Evolutionary conservation across 495 filamentous ascomycete genomes (phyloP).

Genomic region (Podospora pseudocomata): DNA sequence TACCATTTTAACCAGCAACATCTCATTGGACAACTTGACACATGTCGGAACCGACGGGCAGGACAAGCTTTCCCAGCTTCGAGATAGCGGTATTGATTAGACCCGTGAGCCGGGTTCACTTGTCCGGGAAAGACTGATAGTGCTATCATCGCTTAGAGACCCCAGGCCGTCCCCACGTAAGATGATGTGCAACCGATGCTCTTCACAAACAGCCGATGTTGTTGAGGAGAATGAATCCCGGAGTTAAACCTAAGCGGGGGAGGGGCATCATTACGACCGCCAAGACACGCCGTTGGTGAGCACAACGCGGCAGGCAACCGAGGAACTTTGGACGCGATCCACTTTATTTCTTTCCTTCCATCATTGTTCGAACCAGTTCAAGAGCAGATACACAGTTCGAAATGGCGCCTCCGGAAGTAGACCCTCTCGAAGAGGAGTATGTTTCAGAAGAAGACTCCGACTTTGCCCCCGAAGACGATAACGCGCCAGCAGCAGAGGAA

Average conservation of each 20-base stretch:
- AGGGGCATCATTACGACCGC: background rate
- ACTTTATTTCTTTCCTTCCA: slow-evolving; percentile 7
- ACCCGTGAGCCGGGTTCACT: slow-evolving; percentile 16
- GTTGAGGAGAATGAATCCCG: slow-evolving; percentile 5
- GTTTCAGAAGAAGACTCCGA: slow-evolving; percentile 72
- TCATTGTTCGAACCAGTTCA: slow-evolving; percentile 1
- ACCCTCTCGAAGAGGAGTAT: slow-evolving; percentile 56
- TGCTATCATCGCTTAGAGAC: background rate
- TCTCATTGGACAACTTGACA: slow-evolving; percentile 14
- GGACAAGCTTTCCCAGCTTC: background rate
- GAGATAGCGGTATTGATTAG: background rate
- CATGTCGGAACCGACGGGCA: background rate
- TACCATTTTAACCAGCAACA: slow-evolving; percentile 20
- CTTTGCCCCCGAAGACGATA: slow-evolving; percentile 60
- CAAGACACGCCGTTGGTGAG: slow-evolving; percentile 15
- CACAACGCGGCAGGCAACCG: slow-evolving; percentile 7
- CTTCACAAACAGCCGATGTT: background rate
- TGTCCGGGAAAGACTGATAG: slow-evolving; percentile 5
- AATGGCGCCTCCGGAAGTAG: slow-evolving; percentile 22
- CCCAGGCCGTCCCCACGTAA: background rate
- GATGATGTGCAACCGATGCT: background rate
- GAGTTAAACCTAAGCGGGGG: background rate
- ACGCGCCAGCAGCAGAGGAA: slow-evolving; percentile 35
- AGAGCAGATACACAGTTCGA: background rate
- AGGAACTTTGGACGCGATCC: background rate